Evolutionary conservation across 108 stramenopile genomes (phyloP), one percentile per base, ranked within the genome.

Genomic region (Pseudonitzschia delicatissima): DNA sequence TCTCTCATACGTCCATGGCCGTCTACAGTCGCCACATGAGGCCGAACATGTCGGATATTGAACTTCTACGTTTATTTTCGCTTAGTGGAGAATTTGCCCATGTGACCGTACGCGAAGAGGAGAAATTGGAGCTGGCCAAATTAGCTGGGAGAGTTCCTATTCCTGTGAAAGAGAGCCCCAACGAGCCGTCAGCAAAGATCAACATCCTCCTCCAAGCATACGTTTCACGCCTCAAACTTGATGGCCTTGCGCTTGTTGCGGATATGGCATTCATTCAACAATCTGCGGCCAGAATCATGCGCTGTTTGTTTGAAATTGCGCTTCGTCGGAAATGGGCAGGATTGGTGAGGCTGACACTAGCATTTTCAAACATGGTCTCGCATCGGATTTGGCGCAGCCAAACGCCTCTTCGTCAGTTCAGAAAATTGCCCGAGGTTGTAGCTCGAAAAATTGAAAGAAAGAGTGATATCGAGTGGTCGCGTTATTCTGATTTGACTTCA

Each of bases 251-350:
- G 11, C 78, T 99, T 29, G 85, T 94, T 12, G 86, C 97, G 45
- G 99, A 99, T 79, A 98, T 99, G 97, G 94, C 93, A 13, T 98
- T 96, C 77, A 95, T 99, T 57, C 97, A 97, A 78, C 98, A 98
- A 72, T 96, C 94, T 45, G 97, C 98, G 17, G 95, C 90, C 1
- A 87, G 99, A 52, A 89, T 99, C 52, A 90, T 98, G 92, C 82
- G 99, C 12, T 96, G 96, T 21, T 68, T 99, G 26, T 98, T 98
- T 65, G 99, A 99, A 74, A 94, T 99, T 21, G 92, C 97, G 25
- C 75, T 98, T 12, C 89, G 94, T 66, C 81, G 96, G 9, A 88
- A 88, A 23, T 99, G 99, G 99, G 92, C 98, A 0, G 71, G 89
- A 7, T 79, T 99, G 40, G 93, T 97, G 1, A 93, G 89, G 69